Conservation (phyloP, 306 rosid genomes). For the Citrullus amarus region DNA sequence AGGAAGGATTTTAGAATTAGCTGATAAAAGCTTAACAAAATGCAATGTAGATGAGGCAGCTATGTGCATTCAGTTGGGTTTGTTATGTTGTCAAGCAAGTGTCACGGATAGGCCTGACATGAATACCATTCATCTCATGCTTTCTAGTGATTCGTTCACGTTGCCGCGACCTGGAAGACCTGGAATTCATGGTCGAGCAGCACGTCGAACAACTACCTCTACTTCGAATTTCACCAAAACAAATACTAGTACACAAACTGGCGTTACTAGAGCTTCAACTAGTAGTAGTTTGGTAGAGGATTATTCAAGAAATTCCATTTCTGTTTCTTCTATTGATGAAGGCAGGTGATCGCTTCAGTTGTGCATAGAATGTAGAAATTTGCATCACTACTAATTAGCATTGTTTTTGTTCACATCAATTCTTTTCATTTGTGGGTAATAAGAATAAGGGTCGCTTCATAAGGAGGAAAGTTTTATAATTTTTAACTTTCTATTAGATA, state of each 20-base stretch:
- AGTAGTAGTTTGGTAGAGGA: constrained; percentile 50
- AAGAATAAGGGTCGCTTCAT: background rate
- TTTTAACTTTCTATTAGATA: background rate
- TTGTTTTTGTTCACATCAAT: background rate
- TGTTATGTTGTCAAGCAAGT: constrained; percentile 67
- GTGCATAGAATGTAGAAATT: background rate
- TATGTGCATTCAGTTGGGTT: constrained; percentile 79
- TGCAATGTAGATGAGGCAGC: constrained; percentile 68
- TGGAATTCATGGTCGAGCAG: constrained; percentile 65
- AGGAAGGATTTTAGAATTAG: constrained; percentile 45
- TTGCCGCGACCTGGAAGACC: constrained; percentile 70
- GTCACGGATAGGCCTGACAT: constrained; percentile 65
- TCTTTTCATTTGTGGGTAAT: background rate
- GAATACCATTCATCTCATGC: constrained; percentile 69
- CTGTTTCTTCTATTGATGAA: constrained; percentile 62
- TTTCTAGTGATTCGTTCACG: constrained; percentile 71
- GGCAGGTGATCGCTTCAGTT: constrained; percentile 31
- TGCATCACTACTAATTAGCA: background rate
- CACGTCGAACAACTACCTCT: constrained; percentile 41
- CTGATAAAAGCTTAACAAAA: constrained; percentile 39
- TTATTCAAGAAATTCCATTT: constrained; percentile 65
- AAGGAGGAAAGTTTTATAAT: background rate
- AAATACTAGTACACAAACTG: constrained; percentile 22
- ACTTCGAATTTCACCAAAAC: constrained; percentile 44
- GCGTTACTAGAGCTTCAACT: constrained; percentile 37